phyloP scores from a whole-genome alignment of 2,329 filamentous ascomycete genomes.

The Pseudopyrenochaeta lycopersici region DNA sequence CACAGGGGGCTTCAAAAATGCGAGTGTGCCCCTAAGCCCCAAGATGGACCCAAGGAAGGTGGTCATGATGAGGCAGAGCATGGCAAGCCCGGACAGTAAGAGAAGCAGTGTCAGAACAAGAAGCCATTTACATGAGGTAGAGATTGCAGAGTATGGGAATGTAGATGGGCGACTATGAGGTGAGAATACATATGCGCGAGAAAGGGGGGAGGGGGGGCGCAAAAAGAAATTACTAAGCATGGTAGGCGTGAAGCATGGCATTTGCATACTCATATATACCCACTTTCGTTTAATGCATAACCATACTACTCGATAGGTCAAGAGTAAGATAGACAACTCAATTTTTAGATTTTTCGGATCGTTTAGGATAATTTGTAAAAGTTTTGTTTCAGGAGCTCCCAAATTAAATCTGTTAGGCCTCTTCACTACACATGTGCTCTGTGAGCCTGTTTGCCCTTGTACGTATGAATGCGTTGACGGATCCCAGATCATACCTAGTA shows the following conservation, averaged over 20 bases:
- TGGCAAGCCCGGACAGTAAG: slow-evolving; percentile 28
- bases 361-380: too few relatives aligned
- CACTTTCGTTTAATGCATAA: background rate
- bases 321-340: too few relatives aligned
- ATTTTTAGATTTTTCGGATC: too few relatives aligned
- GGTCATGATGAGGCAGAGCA: slow-evolving; percentile 31
- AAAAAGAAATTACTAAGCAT: background rate
- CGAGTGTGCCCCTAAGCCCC: background rate
- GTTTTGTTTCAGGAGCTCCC: too few relatives aligned
- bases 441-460: too few relatives aligned
- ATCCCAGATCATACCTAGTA: too few relatives aligned
- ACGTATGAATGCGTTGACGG: too few relatives aligned
- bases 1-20: slow-evolving; percentile 14
- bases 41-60: slow-evolving; percentile 28
- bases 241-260: background rate
- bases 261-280: background rate
- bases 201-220: background rate
- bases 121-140: slow-evolving; percentile 41
- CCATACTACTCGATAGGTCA: too few relatives aligned
- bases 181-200: background rate
- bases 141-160: slow-evolving; percentile 37
- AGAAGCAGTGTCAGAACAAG: slow-evolving; percentile 37
- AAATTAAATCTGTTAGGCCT: too few relatives aligned
- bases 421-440: too few relatives aligned
- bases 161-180: slow-evolving; percentile 21